Base-by-base conservation (phyloP, 768 basidiomycete genomes). In the Kwoniella pini region DNA sequence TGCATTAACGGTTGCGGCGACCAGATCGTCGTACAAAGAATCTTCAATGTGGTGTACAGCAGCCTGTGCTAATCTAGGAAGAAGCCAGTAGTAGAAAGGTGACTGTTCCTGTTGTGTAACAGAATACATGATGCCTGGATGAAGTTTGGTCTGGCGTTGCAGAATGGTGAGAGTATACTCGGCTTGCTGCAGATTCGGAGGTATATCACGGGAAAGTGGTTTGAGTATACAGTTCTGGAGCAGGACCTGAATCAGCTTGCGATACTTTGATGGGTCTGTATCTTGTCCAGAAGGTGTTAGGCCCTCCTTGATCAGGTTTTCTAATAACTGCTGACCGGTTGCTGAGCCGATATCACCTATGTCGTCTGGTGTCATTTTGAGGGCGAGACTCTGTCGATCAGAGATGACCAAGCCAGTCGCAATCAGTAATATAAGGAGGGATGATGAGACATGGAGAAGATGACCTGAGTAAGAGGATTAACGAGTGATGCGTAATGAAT, bases 81-180 rank as follows among this genome's bases (percentile, higher is more conserved):
- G 50, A 4, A 77, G 43, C 69, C 71, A 75, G 54, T 70, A 68
- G 57, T 69, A 77, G 27, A 74, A 60, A 5, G 71, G 75, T 1
- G 63, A 36, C 9, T 13, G n/a, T 11, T 64, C 27, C 13, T 31
- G 46, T 12, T 36, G 46, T 4, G 11, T 13, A 7, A 26, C 45
- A 3, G 40, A 43, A 26, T 24, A 24, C n/a, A 67, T 62, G n/a
- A 76, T 48, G 12, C 64, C 66, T 11, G 74, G 70, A 9, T 60
- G 69, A 5, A 60, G 3, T 10, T n/a, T 56, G 42, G 54, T 50
- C 39, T 76, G 69, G 2, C 55, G 38, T 19, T 60, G 24, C 3
- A 76, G 50, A 38, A 76, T 70, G 9, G 56, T 63, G 9, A 76
- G 42, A n/a, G 69, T 75, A 36, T 71, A 60, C 10, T 33, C 39